A percentile compares a stretch with the other conserved stretches of the same genome.
These are phyloP conservation scores for Lyophyllum atratum DNA, from an alignment of 768 basidiomycete genomes.

Conservation along the genomic window DNA sequence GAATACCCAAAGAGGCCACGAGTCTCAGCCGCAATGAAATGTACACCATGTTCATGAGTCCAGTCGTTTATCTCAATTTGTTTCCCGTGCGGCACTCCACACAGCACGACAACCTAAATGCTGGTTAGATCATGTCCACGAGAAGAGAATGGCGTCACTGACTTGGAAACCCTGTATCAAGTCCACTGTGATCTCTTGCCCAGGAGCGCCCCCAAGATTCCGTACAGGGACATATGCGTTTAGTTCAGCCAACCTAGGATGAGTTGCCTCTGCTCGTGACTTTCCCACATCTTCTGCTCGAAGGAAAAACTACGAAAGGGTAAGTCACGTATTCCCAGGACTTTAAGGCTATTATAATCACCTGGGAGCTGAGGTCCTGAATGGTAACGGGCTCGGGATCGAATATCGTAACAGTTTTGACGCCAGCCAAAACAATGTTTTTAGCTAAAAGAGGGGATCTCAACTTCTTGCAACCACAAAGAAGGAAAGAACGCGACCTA, in stretches of 20 bases:
- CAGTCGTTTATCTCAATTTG: conserved; percentile 96
- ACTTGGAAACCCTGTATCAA: conserved; percentile 90
- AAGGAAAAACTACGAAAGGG: conserved; percentile 79
- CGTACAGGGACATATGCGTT: conserved; percentile 96
- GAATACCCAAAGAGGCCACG: conserved; percentile 91
- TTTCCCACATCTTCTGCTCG: conserved; percentile 86
- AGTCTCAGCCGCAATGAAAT: conserved; percentile 91
- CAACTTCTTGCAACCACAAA: conserved; percentile 3
- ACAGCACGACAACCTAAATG: conserved; percentile 83
- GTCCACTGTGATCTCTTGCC: conserved; percentile 78
- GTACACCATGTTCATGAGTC: conserved; percentile 86
- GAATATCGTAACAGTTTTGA: conserved; percentile 94
- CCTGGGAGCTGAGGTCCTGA: conserved; percentile 94
- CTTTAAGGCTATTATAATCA: conserved; percentile 32
- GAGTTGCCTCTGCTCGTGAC: conserved; percentile 81
- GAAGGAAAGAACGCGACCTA: conserved; percentile 49
- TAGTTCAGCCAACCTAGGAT: conserved; percentile 88
- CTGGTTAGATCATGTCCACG: background rate
- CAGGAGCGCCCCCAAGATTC: conserved; percentile 74
- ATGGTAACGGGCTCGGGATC: conserved; percentile 88
- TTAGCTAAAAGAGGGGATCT: conserved; percentile 61
- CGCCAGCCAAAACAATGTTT: conserved; percentile 92
- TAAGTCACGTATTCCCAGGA: conserved; percentile 13
- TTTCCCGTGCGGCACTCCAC: conserved; percentile 72
- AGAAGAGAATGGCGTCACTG: conserved; percentile 20